Evolutionary conservation across 805 yeast genomes (phyloP).

Genomic region (Candida insectalens): DNA sequence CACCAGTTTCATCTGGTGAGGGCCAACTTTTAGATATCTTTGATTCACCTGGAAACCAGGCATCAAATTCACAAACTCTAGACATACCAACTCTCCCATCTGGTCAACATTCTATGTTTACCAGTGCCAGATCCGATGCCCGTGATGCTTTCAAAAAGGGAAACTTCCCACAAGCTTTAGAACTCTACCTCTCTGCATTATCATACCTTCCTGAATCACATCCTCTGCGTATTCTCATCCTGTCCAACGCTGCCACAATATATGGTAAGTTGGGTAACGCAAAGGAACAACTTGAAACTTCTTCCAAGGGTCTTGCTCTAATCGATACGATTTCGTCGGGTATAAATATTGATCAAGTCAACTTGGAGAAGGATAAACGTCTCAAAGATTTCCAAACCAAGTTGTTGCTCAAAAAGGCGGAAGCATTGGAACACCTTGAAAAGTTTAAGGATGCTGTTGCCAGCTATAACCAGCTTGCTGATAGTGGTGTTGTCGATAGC

Average conservation of each 20-base stretch:
- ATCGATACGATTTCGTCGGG: constrained; percentile 23
- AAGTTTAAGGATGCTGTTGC: constrained; percentile 52
- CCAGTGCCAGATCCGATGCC: not conserved
- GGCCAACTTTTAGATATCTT: constrained; percentile 4
- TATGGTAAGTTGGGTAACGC: constrained; percentile 63
- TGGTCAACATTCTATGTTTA: not conserved
- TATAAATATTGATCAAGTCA: constrained; percentile 13
- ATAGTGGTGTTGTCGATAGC: constrained; percentile 57
- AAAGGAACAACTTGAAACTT: constrained; percentile 35
- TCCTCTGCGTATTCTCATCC: constrained; percentile 53
- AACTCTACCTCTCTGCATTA: constrained; percentile 42
- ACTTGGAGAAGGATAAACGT: constrained; percentile 38
- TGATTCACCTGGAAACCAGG: constrained; percentile 10
- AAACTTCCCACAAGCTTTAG: constrained; percentile 61
- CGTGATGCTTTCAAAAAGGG: constrained; percentile 62
- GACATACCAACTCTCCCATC: not conserved
- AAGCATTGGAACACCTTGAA: constrained; percentile 75
- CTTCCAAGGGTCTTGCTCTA: constrained; percentile 37
- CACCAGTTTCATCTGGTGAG: not conserved
- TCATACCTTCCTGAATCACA: constrained; percentile 52
- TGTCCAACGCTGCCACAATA: constrained; percentile 68
- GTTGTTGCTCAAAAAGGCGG: constrained; percentile 63
- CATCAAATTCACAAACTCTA: not conserved
- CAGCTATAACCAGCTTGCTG: constrained; percentile 52
- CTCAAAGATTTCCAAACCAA: constrained; percentile 69